Evolutionary conservation across 2,329 filamentous ascomycete genomes (phyloP).

Genomic region (Fusarium sp.): DNA sequence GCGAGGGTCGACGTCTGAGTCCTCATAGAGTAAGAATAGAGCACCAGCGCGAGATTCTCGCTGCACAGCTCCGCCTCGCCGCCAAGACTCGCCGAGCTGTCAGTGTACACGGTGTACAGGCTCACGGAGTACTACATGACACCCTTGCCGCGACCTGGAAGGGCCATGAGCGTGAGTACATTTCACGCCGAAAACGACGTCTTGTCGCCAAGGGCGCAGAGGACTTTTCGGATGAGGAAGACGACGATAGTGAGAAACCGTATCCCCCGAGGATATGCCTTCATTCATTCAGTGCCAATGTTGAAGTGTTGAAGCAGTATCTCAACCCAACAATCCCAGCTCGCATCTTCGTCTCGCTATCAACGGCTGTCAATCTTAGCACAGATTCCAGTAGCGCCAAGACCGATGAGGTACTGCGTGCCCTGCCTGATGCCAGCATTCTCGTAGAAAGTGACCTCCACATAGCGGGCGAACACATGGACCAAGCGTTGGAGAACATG

Average conservation of each 20-base stretch:
- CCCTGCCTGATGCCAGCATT: slow-evolving; percentile 80
- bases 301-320: slow-evolving; percentile 82
- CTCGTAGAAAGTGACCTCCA: slow-evolving; percentile 93
- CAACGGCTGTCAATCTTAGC: slow-evolving; percentile 81
- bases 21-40: slow-evolving; percentile 73
- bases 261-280: slow-evolving; percentile 92
- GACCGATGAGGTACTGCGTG: slow-evolving; percentile 73
- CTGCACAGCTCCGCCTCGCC: slow-evolving; percentile 76
- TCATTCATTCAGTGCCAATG: slow-evolving; percentile 88
- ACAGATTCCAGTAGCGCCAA: slow-evolving; percentile 57
- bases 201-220: slow-evolving; percentile 61
- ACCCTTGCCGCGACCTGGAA: slow-evolving; percentile 74
- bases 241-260: slow-evolving; percentile 58
- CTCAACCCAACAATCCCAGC: slow-evolving; percentile 77
- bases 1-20: slow-evolving; percentile 75
- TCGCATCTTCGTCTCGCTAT: slow-evolving; percentile 89
- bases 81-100: slow-evolving; percentile 73
- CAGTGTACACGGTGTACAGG: slow-evolving; percentile 79
- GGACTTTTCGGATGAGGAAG: slow-evolving; percentile 55
- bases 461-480: slow-evolving; percentile 83
- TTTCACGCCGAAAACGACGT: slow-evolving; percentile 69
- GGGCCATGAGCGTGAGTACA: slow-evolving; percentile 71
- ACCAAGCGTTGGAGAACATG: slow-evolving; percentile 78
- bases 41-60: slow-evolving; percentile 75
- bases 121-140: slow-evolving; percentile 77